Percentiles rank a stretch among this genome's conserved stretches.
Evolutionary conservation across 2,329 filamentous ascomycete species (phyloP).

Genomic region (Rhinocladiella similis): DNA sequence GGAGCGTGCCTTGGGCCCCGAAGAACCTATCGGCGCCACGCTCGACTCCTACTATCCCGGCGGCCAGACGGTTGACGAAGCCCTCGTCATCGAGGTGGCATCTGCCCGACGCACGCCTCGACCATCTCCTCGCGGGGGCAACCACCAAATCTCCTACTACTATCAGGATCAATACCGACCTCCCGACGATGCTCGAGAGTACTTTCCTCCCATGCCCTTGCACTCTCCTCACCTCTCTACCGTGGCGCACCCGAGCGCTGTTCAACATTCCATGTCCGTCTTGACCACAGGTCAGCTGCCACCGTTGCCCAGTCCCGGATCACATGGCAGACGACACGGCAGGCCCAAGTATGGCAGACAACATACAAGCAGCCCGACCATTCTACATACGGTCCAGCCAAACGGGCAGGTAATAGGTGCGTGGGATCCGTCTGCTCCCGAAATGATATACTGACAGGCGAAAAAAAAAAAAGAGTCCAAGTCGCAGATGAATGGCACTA

Average conservation of each 20-base stretch:
- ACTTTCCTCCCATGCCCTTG: constrained; percentile 73
- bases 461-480: constrained; percentile 40
- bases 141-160: constrained; percentile 55
- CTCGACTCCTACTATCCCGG: constrained; percentile 82
- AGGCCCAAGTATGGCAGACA: constrained; percentile 66
- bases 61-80: constrained; percentile 85
- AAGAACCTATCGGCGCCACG: constrained; percentile 76
- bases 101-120: constrained; percentile 69
- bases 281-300: constrained; percentile 78
- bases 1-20: constrained; percentile 76
- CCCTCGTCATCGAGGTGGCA: constrained; percentile 85
- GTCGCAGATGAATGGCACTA: constrained; percentile 40
- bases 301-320: constrained; percentile 79
- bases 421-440: constrained; percentile 28
- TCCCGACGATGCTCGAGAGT: constrained; percentile 71
- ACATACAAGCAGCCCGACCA: constrained; percentile 79
- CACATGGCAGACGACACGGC: constrained; percentile 59
- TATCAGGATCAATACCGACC: constrained; percentile 63
- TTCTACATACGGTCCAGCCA: constrained; percentile 54
- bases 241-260: constrained; percentile 37
- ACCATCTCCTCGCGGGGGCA: constrained; percentile 66
- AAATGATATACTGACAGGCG: constrained; percentile 40
- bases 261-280: constrained; percentile 71
- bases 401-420: constrained; percentile 36
- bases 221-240: constrained; percentile 42